phyloP scores from a whole-genome alignment of 2,329 filamentous ascomycete genomes.

The Dothideomycetes sp. region DNA sequence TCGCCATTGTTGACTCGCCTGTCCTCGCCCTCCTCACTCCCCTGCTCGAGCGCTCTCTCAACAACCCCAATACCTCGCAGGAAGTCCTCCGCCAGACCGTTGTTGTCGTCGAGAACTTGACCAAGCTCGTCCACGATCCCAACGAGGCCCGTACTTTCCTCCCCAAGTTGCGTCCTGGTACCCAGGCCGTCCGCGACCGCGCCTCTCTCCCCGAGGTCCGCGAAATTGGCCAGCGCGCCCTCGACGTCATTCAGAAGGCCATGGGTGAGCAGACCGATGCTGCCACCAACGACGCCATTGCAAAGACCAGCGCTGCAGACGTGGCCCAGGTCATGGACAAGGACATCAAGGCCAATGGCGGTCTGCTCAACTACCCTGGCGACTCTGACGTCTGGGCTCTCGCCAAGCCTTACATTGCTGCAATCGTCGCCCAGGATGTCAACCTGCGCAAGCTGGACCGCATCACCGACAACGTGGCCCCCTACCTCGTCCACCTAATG shows the following conservation, averaged over 20 bases:
- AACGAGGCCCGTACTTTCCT: slow-evolving; percentile 91
- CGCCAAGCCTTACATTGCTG: slow-evolving; percentile 62
- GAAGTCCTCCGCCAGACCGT: slow-evolving; percentile 93
- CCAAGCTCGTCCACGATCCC: slow-evolving; percentile 92
- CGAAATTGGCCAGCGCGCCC: slow-evolving; percentile 71
- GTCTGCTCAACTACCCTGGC: slow-evolving; percentile 50
- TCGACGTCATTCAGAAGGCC: slow-evolving; percentile 83
- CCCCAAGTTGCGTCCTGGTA: slow-evolving; percentile 86
- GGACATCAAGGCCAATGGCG: slow-evolving; percentile 60
- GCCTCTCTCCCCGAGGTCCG: slow-evolving; percentile 92
- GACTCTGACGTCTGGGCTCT: slow-evolving; percentile 52
- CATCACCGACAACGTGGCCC: slow-evolving; percentile 55
- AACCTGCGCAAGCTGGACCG: slow-evolving; percentile 71
- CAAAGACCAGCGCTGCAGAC: slow-evolving; percentile 60
- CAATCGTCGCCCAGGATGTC: slow-evolving; percentile 79
- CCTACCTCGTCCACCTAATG: slow-evolving; percentile 66
- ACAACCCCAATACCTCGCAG: slow-evolving; percentile 80
- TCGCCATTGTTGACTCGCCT: slow-evolving; percentile 88
- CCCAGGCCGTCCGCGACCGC: slow-evolving; percentile 75
- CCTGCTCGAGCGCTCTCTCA: slow-evolving; percentile 84
- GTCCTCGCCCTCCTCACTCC: slow-evolving; percentile 91
- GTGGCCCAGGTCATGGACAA: slow-evolving; percentile 63
- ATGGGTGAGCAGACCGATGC: slow-evolving; percentile 57
- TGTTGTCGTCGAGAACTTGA: slow-evolving; percentile 95
- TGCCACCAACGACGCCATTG: slow-evolving; percentile 44